Evolutionary conservation across 2,329 filamentous ascomycete genomes (phyloP).

Genomic region (Aspergillus costaricaensis): DNA sequence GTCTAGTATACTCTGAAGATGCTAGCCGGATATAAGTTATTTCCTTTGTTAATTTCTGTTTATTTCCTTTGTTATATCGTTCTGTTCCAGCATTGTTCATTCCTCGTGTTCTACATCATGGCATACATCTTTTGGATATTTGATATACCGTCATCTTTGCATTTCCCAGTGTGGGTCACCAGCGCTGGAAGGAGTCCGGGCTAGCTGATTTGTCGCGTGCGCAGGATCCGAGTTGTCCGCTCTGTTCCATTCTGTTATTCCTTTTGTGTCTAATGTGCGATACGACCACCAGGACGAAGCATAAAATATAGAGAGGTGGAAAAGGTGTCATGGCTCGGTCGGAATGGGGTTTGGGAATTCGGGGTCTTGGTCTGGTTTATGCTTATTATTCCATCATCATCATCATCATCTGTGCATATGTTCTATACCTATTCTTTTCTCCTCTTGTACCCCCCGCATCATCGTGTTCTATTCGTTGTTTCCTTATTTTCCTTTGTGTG

Average conservation of each 20-base stretch:
- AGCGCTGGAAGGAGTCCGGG: slow-evolving; percentile 30
- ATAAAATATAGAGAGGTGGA: slow-evolving; percentile 28
- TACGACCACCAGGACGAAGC: slow-evolving; percentile 28
- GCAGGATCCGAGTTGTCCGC: slow-evolving; percentile 12
- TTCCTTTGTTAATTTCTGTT: slow-evolving; percentile 26
- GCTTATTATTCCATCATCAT: slow-evolving; percentile 1
- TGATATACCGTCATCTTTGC: slow-evolving; percentile 24
- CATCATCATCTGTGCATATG: slow-evolving; percentile 4
- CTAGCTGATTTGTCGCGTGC: slow-evolving; percentile 24
- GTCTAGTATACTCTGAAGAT: background rate
- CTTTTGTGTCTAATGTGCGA: slow-evolving; percentile 21
- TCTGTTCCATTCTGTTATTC: slow-evolving; percentile 13
- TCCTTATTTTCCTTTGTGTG: slow-evolving; percentile 3
- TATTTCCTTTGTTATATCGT: slow-evolving; percentile 28
- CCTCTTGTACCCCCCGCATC: background rate
- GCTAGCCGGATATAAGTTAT: slow-evolving; percentile 1
- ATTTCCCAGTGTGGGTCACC: slow-evolving; percentile 24
- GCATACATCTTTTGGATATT: slow-evolving; percentile 21
- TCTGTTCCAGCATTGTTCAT: slow-evolving; percentile 12
- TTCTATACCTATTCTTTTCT: slow-evolving; percentile 7
- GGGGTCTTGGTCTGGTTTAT: slow-evolving; percentile 18
- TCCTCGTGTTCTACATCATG: slow-evolving; percentile 13
- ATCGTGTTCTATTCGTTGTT: background rate
- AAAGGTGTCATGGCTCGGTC: slow-evolving; percentile 24
- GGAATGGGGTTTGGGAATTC: slow-evolving; percentile 22